These are phyloP conservation scores for Caryopteris hybrid DNA, from an alignment of 305 asterid genomes.

Conservation along the genomic window DNA sequence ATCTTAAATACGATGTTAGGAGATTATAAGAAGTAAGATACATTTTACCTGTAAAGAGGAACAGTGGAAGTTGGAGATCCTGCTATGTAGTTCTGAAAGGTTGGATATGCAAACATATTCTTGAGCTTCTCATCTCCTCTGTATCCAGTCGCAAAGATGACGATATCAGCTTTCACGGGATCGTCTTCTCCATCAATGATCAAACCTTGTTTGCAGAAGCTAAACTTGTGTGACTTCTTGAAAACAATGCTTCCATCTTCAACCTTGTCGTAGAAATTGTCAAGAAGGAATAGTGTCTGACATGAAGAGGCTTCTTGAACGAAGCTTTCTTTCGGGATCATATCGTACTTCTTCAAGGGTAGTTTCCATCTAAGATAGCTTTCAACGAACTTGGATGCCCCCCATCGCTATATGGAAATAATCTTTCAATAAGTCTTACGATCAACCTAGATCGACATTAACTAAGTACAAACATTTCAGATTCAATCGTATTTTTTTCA, in stretches of 20 bases:
- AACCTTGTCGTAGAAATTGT: conserved; percentile 47
- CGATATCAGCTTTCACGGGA: conserved; percentile 38
- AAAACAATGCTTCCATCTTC: conserved; percentile 53
- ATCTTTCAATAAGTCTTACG: not conserved
- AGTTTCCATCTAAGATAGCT: conserved; percentile 44
- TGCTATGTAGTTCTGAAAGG: conserved; percentile 26
- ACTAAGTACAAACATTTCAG: no score
- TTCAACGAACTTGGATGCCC: conserved; percentile 44
- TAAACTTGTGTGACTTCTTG: conserved; percentile 25
- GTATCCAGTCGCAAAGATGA: conserved; percentile 60
- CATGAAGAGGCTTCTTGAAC: conserved; percentile 41
- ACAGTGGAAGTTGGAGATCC: conserved; percentile 32
- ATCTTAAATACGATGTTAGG: no score
- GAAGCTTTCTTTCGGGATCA: conserved; percentile 55
- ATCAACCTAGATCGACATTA: no score
- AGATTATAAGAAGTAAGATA: no score
- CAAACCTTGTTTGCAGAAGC: conserved; percentile 47
- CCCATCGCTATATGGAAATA: conserved; percentile 42
- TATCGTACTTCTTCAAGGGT: conserved; percentile 47
- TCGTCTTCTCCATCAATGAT: conserved; percentile 36
- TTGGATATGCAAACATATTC: conserved; percentile 40
- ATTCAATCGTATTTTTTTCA: no score
- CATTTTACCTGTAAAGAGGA: conserved; percentile 51
- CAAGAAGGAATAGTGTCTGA: conserved; percentile 24
- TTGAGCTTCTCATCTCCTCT: conserved; percentile 58